phyloP scores from a whole-genome alignment of 768 basidiomycete species.

The Leccinum variicolor region DNA sequence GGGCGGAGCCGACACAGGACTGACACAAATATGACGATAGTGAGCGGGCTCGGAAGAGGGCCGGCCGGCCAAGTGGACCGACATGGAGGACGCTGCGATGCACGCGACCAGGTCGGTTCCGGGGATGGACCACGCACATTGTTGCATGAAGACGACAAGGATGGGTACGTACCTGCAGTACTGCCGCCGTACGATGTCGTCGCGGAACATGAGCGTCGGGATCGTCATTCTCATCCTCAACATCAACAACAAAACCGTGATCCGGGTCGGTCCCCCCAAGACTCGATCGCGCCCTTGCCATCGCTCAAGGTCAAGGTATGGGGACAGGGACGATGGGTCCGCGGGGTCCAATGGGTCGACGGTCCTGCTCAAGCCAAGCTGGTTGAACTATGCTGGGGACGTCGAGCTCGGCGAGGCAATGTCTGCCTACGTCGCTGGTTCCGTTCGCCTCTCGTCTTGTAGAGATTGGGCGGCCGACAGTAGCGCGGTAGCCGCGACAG shows the following conservation, averaged over 20 bases:
- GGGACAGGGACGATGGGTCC: neutral
- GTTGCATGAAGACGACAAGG: neutral
- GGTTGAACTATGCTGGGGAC: slow-evolving; percentile 19
- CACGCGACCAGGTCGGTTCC: neutral
- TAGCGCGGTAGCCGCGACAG: neutral
- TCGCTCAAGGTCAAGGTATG: neutral
- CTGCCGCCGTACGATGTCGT: neutral
- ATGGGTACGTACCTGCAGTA: neutral
- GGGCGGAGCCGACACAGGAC: neutral
- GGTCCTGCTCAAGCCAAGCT: slow-evolving; percentile 23
- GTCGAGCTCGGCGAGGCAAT: slow-evolving; percentile 18
- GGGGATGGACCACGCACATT: too few relatives aligned
- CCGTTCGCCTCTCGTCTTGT: neutral
- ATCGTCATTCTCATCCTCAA: neutral
- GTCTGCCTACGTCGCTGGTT: slow-evolving; percentile 20
- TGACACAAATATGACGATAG: neutral
- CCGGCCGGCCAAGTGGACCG: neutral
- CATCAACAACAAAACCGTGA: neutral
- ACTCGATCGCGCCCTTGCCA: neutral
- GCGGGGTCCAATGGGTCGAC: neutral
- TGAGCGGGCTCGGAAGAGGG: neutral
- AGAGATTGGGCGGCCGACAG: slow-evolving; percentile 15
- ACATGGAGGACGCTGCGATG: neutral
- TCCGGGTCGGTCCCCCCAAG: neutral
- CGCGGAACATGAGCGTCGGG: neutral